Base-by-base conservation (phyloP, 2,329 filamentous ascomycete genomes). In the Shiraia bambusicola region DNA sequence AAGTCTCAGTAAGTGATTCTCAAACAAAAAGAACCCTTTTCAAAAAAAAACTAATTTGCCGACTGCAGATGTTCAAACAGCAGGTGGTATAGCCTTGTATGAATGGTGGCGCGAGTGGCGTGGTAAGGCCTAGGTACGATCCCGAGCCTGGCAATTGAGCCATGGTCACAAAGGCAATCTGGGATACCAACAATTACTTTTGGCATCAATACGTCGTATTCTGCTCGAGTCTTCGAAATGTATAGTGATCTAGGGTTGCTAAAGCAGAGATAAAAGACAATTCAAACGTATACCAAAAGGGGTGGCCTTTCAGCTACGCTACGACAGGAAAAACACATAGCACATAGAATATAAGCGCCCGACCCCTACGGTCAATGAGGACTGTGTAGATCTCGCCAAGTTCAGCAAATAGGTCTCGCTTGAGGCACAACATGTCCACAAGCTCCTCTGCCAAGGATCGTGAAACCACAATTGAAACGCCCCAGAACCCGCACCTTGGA, bases 31-130 rank as follows among this genome's bases (percentile, higher is more conserved):
- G 2, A 17, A n/a, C n/a, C n/a, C n/a, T n/a, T 13, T 28, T 13
- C 9, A 11, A 22, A 14, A 2, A 13, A 26, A 14, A 11, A 16
- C 29, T 28, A 5, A 28, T 9, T 16, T 10, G 5, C 16, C 15
- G 33, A 14, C 6, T n/a, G 16, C 11, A 51, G 49, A 79, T 59
- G 76, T 79, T 46, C 76, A 79, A 63, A 78, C 76, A 16, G 76
- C 76, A 10, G 74, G 73, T 11, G 74, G 69, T 0, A 72, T 77
- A 40, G 75, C 76, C 31, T 52, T 78, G 27, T 78, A 71, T 56
- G 76, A 79, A 56, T 78, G 73, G 63, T 69, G 67, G 58, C 70
- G 74, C 49, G 72, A 75, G 52, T 69, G 66, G 65, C 54, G 53
- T 15, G 34, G 46, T 5, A 48, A 49, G 35, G 15, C n/a, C 6